phyloP scores from a whole-genome alignment of 495 filamentous ascomycete genomes.

The Aspergillus kassunensis region DNA sequence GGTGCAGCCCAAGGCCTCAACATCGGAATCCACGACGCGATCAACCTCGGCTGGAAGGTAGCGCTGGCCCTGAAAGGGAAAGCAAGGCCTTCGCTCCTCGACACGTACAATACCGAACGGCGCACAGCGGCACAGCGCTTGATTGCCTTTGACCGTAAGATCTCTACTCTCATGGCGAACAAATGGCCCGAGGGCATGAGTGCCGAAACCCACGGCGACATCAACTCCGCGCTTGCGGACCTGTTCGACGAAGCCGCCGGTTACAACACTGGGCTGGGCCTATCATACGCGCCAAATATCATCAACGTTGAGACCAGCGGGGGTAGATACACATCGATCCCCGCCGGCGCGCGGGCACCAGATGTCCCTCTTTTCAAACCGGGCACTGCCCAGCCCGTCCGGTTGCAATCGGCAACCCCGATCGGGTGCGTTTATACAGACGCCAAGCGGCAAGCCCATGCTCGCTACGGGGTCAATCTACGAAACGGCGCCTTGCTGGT shows the following conservation, averaged over 20 bases:
- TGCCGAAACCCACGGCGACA: not conserved
- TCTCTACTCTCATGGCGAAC: constrained; percentile 6
- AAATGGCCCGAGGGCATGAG: not conserved
- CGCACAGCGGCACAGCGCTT: constrained; percentile 37
- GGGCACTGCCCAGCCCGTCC: not conserved
- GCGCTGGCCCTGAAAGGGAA: constrained; percentile 33
- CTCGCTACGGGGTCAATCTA: not conserved
- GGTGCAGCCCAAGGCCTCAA: constrained; percentile 51
- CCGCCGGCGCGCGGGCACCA: too few relatives aligned
- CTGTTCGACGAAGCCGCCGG: constrained; percentile 9
- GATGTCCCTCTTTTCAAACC: too few relatives aligned
- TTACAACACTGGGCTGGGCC: constrained; percentile 11
- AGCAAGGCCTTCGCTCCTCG: constrained; percentile 26
- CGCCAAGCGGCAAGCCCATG: not conserved
- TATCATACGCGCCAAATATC: constrained; percentile 4
- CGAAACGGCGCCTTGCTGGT: not conserved
- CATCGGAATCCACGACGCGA: constrained; percentile 47
- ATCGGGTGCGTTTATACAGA: not conserved
- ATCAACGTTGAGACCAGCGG: not conserved
- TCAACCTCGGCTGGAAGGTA: constrained; percentile 49
- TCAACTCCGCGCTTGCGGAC: not conserved
- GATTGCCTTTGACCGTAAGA: constrained; percentile 46
- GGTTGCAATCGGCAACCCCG: too few relatives aligned
- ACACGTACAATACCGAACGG: constrained; percentile 41
- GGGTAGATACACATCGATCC: too few relatives aligned